Evolutionary conservation across 805 yeast genomes (phyloP).

Genomic region (Isabelozyma gotoi): DNA sequence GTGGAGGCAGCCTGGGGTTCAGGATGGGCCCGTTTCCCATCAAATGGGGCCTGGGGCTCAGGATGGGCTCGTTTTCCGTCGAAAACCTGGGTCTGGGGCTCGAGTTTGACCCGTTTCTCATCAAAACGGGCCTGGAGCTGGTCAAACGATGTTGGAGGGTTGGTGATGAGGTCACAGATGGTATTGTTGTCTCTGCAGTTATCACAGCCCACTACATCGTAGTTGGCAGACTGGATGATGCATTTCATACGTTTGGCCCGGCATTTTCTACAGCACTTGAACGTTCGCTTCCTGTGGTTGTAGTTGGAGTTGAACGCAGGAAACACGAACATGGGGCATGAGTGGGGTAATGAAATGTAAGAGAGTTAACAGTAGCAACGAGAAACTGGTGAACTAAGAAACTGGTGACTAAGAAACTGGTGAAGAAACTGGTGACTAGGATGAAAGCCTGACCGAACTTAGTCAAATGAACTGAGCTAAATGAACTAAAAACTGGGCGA

Average conservation of each 20-base stretch:
- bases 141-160: background rate
- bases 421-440: too few relatives aligned
- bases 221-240: slow-evolving; percentile 12
- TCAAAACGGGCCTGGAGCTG: background rate
- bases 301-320: slow-evolving; percentile 24
- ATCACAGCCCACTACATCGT: slow-evolving; percentile 21
- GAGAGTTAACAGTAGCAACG: background rate
- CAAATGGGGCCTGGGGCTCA: background rate
- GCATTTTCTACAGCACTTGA: slow-evolving; percentile 21
- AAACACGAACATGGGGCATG: slow-evolving; percentile 18
- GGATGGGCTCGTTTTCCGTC: background rate
- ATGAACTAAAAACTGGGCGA: too few relatives aligned
- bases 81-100: background rate
- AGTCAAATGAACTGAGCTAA: too few relatives aligned
- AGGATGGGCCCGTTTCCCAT: background rate
- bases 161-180: slow-evolving; percentile 15
- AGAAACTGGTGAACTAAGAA: background rate
- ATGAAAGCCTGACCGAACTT: too few relatives aligned
- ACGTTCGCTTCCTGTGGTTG: slow-evolving; percentile 21
- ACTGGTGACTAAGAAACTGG: too few relatives aligned
- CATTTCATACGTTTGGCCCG: slow-evolving; percentile 19
- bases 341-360: background rate
- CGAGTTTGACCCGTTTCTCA: background rate
- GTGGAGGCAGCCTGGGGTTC: too few relatives aligned
- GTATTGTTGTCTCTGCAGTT: slow-evolving; percentile 13